Base-by-base conservation (phyloP, 768 basidiomycete genomes). In the Boletus speciosus region DNA sequence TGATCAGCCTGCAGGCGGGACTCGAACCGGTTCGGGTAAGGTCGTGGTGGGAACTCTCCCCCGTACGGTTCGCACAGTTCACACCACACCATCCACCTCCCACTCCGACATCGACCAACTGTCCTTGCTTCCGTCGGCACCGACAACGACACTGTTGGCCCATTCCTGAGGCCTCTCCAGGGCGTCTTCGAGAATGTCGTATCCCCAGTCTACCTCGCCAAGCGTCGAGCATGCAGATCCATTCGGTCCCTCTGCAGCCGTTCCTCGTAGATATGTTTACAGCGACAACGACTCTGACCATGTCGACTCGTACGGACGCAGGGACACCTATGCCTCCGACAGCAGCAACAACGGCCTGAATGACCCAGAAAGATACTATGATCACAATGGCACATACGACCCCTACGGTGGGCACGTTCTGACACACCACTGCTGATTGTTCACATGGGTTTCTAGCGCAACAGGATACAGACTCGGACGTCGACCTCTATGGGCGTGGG, bases 401-500 rank as follows among this genome's bases (percentile, higher is more conserved):
- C 70, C 76, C 21, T 88, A 88, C 71, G 79, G 86, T 83, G 54
- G 59, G 78, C 61, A 36, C 16, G 1, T 36, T 43, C 36, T 62
- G 21, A 59, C 44, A 15, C 23, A 12, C 42, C 15, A 34, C 51
- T 45, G 55, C 44, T 62, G 47, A 44, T 57, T 31, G 47, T 42
- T 57, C 29, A 52, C 55, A 31, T 37, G 27, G 6, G 5, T 35
- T 40, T 35, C 12, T 64, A 90, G 89, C 84, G 46, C 82, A 83
- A 57, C 86, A 81, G 69, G 91, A 93, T 71, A 91, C 87, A 32
- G 91, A 93, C 71, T 92, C 90, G 16, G 91, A 93, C 59, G 80
- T 80, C 49, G 90, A 82, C 67, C 76, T 84, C 50, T 90, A 91
- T 64, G 82, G 78, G 12, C 82, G 83, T 58, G 83, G 84, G 35